Percentiles rank a stretch among this genome's conserved stretches.
These are phyloP conservation scores for Cyberlindnera saturnus DNA, from an alignment of 805 yeast species.

Conservation along the genomic window DNA sequence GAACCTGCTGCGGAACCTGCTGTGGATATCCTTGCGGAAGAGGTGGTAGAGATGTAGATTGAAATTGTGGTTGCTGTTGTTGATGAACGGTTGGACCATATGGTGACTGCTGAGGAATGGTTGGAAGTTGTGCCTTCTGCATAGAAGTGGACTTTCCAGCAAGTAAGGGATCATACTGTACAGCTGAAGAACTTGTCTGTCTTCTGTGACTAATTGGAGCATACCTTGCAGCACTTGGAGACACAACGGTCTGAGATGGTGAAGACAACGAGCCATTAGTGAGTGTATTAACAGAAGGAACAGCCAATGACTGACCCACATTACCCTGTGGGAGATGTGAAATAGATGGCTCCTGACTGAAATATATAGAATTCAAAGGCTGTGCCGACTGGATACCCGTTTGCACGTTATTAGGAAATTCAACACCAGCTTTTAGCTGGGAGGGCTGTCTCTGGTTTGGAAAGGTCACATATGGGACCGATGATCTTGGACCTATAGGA, in stretches of 20 bases:
- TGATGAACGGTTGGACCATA: neutral
- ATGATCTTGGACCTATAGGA: neutral
- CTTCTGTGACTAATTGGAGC: conserved; percentile 32
- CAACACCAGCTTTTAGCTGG: too few species aligned
- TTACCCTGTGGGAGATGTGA: too few species aligned
- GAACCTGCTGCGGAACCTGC: neutral
- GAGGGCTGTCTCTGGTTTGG: too few species aligned
- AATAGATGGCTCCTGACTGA: too few species aligned
- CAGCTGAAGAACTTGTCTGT: conserved; percentile 24
- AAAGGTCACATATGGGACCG: too few species aligned
- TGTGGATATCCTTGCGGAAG: neutral
- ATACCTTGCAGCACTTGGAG: conserved; percentile 28
- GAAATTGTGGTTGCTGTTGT: conserved; percentile 1
- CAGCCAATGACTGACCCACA: too few species aligned
- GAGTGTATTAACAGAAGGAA: too few species aligned
- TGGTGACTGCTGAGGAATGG: neutral
- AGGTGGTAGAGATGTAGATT: conserved; percentile 2
- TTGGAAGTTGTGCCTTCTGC: conserved; percentile 4
- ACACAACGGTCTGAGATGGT: conserved; percentile 7
- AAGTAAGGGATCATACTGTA: conserved; percentile 24
- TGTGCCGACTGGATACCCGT: too few species aligned
- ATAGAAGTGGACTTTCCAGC: conserved; percentile 11
- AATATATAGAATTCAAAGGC: too few species aligned
- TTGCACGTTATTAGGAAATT: too few species aligned
- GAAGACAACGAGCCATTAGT: conserved; percentile 3